These are phyloP conservation scores for Phoma sp. DNA, from an alignment of 2,329 filamentous ascomycete species.

Conservation along the genomic window DNA sequence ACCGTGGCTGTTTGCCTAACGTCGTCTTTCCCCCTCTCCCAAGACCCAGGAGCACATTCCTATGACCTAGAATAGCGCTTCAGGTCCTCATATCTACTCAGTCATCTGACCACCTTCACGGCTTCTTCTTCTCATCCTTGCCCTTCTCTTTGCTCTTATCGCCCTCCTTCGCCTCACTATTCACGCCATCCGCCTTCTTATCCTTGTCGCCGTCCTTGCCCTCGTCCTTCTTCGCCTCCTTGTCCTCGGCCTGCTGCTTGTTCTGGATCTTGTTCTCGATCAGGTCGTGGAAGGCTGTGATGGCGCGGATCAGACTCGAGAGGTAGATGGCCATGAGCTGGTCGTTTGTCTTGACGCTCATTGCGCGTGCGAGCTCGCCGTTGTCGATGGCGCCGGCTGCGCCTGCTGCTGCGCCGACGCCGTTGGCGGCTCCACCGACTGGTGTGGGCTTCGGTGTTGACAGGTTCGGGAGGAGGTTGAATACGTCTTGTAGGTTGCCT, in stretches of 20 bases:
- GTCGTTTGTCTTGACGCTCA: constrained; percentile 99
- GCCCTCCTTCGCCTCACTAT: constrained; percentile 53
- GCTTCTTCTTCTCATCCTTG: constrained; percentile 64
- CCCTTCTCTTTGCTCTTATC: constrained; percentile 64
- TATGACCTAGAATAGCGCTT: background rate
- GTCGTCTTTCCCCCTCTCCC: background rate
- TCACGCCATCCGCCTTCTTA: constrained; percentile 61
- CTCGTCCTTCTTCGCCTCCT: constrained; percentile 72
- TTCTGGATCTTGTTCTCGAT: constrained; percentile 99
- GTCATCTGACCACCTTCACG: background rate
- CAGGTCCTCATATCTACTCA: background rate
- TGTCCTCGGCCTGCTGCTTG: constrained; percentile 94
- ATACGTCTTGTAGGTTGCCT: constrained; percentile 98
- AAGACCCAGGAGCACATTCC: background rate
- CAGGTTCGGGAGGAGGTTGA: constrained; percentile 96
- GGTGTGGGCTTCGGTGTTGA: constrained; percentile 75
- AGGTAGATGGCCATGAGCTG: constrained; percentile 99
- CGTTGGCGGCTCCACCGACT: constrained; percentile 52
- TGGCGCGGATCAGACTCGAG: constrained; percentile 93
- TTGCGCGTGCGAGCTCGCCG: constrained; percentile 88
- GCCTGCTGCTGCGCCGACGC: constrained; percentile 57
- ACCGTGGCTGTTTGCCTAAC: background rate
- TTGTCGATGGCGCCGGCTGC: constrained; percentile 61
- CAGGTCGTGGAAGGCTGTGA: constrained; percentile 97
- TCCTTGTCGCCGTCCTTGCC: constrained; percentile 71